phyloP scores from a whole-genome alignment of 169 alveolate genomes.

The Amoebophrya sp. region DNA sequence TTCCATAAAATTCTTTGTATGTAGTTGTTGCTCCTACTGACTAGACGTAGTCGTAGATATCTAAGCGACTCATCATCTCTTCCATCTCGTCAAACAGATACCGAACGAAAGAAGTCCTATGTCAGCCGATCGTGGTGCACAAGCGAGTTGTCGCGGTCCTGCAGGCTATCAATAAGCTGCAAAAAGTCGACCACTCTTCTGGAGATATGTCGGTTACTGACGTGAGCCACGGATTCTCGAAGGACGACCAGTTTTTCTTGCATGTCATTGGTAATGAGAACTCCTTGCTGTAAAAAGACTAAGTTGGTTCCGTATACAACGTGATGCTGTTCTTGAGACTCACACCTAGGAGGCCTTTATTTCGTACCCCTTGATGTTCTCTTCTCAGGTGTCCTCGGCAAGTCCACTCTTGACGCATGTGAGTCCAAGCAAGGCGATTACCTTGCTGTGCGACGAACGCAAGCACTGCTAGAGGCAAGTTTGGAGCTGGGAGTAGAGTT shows the following conservation, averaged over 20 bases:
- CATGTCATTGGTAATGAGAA: slow-evolving; percentile 4
- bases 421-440: slow-evolving; percentile 10
- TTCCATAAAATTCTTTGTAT: too few species aligned
- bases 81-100: too few species aligned
- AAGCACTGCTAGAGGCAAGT: neutral
- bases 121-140: slow-evolving; percentile 9
- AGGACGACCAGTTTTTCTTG: slow-evolving; percentile 4
- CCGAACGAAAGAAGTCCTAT: neutral
- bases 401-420: neutral
- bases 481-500: neutral
- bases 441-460: neutral
- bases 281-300: too few species aligned
- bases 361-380: too few species aligned
- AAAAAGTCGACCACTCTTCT: neutral
- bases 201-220: neutral
- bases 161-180: slow-evolving; percentile 20
- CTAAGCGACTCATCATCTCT: too few species aligned
- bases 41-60: too few species aligned
- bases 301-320: too few species aligned
- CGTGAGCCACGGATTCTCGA: neutral
- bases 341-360: too few species aligned
- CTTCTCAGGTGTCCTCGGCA: neutral
- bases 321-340: too few species aligned
- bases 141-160: neutral
- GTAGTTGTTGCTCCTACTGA: too few species aligned